Base-by-base conservation (phyloP, 768 basidiomycete genomes). In the Lentinula edodes region DNA sequence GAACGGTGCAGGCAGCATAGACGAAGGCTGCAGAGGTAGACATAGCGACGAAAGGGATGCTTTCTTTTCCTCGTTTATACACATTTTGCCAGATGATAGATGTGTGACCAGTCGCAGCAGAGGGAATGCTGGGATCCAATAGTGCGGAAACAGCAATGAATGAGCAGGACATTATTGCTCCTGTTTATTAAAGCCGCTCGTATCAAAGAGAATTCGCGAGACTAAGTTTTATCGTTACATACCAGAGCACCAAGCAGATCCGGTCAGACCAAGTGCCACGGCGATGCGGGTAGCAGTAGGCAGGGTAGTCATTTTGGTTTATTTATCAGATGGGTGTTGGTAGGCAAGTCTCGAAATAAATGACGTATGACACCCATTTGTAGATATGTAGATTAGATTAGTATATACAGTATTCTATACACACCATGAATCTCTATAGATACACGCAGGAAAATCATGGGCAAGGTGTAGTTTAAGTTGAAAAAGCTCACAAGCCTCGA, bases 221-320 rank as follows among this genome's bases (percentile, higher is more conserved):
- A 35, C 4, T 7, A 34, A 32, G 13, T 41, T 32, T 7, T 32
- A 13, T 12, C 13, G 6, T 6, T 10, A 55, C 38, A 53, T 42
- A 55, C 54, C 54, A n/a, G 54, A 41, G 23, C 54, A 55, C 54
- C 54, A 55, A 20, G 54, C 54, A 39, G 54, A 55, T 9, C 54
- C 54, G 18, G 35, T 32, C 2, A 55, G 20, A 10, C 54, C 54
- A 6, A 55, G 12, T 10, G 34, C 54, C 18, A 42, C 39, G 10
- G 54, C 54, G 18, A 55, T 28, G 15, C 54, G 54, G 18, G 38
- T 12, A 41, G 35, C 54, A 39, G 39, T 6, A 16, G 54, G 50
- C 15, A 51, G 12, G 28, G 46, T 8, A 23, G 50, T 6, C 50
- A 51, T 23, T 51, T 23, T 51, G n/a, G 28, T 28, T 28, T 28